Percentiles rank a stretch among this genome's conserved stretches.
Evolutionary conservation across 768 basidiomycete genomes (phyloP).

Genomic region (Gymnopilus dilepis): DNA sequence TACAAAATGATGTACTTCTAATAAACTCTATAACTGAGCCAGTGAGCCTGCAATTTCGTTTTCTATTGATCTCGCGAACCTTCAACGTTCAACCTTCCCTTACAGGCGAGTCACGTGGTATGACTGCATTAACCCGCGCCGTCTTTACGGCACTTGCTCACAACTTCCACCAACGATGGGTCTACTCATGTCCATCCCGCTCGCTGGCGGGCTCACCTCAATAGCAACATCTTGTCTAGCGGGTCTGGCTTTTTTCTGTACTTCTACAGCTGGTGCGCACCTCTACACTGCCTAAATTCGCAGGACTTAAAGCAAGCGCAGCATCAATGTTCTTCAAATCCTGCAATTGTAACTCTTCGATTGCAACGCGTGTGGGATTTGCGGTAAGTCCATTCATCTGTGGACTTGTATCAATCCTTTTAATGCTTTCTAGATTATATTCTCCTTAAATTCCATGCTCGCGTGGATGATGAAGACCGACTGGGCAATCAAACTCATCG

Average conservation of each 20-base stretch:
- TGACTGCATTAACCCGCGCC: not conserved
- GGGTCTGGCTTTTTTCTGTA: conserved; percentile 84
- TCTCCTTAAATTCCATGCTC: conserved; percentile 92
- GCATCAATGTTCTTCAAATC: conserved; percentile 98
- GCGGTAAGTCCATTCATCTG: conserved; percentile 57
- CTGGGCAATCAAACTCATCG: conserved; percentile 82
- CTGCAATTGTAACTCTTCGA: conserved; percentile 98
- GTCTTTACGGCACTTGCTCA: not conserved
- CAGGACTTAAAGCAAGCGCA: conserved; percentile 29
- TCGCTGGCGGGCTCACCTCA: conserved; percentile 69
- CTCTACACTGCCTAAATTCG: not conserved
- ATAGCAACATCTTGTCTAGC: conserved; percentile 85
- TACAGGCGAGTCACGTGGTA: conserved; percentile 1
- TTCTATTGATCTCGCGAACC: too few species aligned
- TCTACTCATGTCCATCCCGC: conserved; percentile 71
- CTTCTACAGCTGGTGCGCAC: conserved; percentile 77
- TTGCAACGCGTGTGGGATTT: conserved; percentile 95
- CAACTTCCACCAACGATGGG: conserved; percentile 56
- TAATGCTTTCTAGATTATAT: conserved; percentile 72
- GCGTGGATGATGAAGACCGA: conserved; percentile 98
- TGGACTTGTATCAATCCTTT: not conserved
- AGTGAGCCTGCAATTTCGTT: too few species aligned
- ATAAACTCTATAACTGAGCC: too few species aligned
- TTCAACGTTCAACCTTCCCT: too few species aligned
- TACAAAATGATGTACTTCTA: not conserved